Percentiles rank a stretch among this genome's conserved stretches.
These are phyloP conservation scores for Tylopilus cervinicoccineus DNA, from an alignment of 768 basidiomycete species.

Conservation along the genomic window DNA sequence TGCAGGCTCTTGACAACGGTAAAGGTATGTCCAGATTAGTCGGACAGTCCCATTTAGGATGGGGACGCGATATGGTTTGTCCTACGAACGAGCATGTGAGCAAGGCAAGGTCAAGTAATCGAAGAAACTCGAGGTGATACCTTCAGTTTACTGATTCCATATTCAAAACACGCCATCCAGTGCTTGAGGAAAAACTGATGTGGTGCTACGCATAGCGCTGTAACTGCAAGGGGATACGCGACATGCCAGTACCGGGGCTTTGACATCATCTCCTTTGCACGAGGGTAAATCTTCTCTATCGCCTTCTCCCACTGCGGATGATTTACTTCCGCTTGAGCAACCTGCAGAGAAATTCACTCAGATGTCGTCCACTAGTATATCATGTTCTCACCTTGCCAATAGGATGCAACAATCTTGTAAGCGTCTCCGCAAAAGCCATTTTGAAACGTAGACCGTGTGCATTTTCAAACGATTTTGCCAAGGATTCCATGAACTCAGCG, in stretches of 20 bases:
- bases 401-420: slow-evolving; percentile 75
- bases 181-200: slow-evolving; percentile 80
- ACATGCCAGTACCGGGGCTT: slow-evolving; percentile 89
- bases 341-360: slow-evolving; percentile 40
- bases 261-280: slow-evolving; percentile 77
- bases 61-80: slow-evolving; percentile 64
- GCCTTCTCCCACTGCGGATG: slow-evolving; percentile 94
- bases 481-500: slow-evolving; percentile 81
- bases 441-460: slow-evolving; percentile 83
- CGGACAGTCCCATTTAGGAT: slow-evolving; percentile 82
- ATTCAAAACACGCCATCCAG: slow-evolving; percentile 74
- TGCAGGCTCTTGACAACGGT: slow-evolving; percentile 81
- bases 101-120: slow-evolving; percentile 1
- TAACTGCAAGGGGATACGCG: slow-evolving; percentile 82
- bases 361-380: background rate
- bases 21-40: slow-evolving; percentile 92
- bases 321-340: slow-evolving; percentile 93
- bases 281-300: slow-evolving; percentile 77
- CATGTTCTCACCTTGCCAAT: slow-evolving; percentile 66
- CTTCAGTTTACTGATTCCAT: slow-evolving; percentile 74
- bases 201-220: slow-evolving; percentile 83
- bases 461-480: slow-evolving; percentile 80
- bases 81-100: slow-evolving; percentile 42
- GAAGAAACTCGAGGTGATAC: slow-evolving; percentile 35
- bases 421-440: slow-evolving; percentile 77